Conservation (phyloP, 164 flowering plant species). For the Buxus sempervirens region DNA sequence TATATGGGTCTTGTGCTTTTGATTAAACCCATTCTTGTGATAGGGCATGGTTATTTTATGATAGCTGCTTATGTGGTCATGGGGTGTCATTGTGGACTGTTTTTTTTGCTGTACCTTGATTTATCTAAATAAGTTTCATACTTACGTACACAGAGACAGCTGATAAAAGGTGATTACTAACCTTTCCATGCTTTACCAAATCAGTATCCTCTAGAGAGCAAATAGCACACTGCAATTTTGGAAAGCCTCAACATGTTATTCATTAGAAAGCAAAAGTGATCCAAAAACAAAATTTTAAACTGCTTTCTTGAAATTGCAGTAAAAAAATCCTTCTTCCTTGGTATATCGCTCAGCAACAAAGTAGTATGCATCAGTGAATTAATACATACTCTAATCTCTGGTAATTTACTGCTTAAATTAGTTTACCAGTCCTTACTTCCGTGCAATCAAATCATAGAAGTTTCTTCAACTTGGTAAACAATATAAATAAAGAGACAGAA, state of each 20-base stretch:
- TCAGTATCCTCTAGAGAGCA: conserved; percentile 82
- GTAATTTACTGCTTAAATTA: background rate
- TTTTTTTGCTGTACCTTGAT: too few relatives aligned
- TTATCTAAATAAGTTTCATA: too few relatives aligned
- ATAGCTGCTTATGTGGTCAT: too few relatives aligned
- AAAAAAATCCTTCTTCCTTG: too few relatives aligned
- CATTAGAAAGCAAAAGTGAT: background rate
- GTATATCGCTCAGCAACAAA: too few relatives aligned
- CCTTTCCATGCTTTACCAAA: conserved; percentile 73
- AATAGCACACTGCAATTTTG: conserved; percentile 62
- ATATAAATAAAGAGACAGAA: background rate
- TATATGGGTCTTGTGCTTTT: too few relatives aligned
- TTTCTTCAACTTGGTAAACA: background rate
- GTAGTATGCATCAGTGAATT: too few relatives aligned
- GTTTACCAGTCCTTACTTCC: background rate
- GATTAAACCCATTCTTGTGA: too few relatives aligned
- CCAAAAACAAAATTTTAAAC: background rate
- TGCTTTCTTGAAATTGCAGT: background rate
- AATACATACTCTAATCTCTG: too few relatives aligned
- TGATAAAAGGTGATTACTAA: conserved; percentile 21
- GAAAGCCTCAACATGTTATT: background rate
- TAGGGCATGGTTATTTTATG: too few relatives aligned
- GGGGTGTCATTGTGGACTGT: too few relatives aligned
- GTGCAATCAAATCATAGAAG: background rate
- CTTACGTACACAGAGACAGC: too few relatives aligned